Percentiles rank a stretch among this genome's conserved stretches.
Conservation (phyloP, 148 eudicot genomes). For the Salicornia ramosissima region DNA sequence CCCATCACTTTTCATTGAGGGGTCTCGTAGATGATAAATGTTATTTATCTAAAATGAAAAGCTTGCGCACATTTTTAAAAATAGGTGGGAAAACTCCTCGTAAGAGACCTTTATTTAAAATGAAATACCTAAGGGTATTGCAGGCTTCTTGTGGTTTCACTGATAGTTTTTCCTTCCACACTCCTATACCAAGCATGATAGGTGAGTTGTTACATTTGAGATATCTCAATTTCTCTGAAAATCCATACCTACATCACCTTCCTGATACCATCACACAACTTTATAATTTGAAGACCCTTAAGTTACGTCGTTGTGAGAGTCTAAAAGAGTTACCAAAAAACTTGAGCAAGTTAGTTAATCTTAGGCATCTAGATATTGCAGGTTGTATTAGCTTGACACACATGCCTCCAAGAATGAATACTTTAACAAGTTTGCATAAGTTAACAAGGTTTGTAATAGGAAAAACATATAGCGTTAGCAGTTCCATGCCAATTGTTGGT, state of each 20-base stretch:
- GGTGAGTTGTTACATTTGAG: slow-evolving; percentile 6
- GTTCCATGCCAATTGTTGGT: too few relatives aligned
- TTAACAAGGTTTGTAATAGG: too few relatives aligned
- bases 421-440: background rate
- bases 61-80: too few relatives aligned
- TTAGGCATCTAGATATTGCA: background rate
- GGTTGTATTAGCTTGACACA: background rate
- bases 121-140: background rate
- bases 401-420: background rate
- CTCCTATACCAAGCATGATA: background rate
- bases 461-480: background rate
- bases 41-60: too few relatives aligned
- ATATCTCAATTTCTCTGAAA: background rate
- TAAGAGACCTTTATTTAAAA: background rate
- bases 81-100: too few relatives aligned
- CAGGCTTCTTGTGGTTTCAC: rapidly evolving
- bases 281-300: background rate
- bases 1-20: background rate
- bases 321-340: background rate
- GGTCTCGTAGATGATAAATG: too few relatives aligned
- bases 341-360: background rate
- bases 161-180: too few relatives aligned
- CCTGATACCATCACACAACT: background rate
- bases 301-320: rapidly evolving
- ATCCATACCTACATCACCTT: background rate